Conservation (phyloP, 257 asterid genomes). For the Eustoma russellianum region DNA sequence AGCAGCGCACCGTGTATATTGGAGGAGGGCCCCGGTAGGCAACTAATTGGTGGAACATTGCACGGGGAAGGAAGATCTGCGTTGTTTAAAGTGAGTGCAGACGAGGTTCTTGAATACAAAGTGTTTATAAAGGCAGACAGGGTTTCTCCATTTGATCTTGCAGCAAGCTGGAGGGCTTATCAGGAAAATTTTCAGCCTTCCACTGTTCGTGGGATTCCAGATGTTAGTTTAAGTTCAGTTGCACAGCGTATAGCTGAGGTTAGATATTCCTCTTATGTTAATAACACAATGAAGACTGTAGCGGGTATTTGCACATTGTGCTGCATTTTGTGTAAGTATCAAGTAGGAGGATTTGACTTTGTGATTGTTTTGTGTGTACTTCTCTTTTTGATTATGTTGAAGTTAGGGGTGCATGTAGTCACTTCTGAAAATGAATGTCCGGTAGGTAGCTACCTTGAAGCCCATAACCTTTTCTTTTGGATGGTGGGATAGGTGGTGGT, state of each 20-base stretch:
- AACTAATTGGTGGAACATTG: constrained; percentile 63
- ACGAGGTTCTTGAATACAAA: constrained; percentile 65
- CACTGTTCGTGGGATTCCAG: constrained; percentile 91
- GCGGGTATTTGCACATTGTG: background rate
- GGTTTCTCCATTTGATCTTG: constrained; percentile 94
- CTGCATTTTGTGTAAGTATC: background rate
- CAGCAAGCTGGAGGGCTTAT: constrained; percentile 98
- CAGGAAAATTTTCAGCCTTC: constrained; percentile 90
- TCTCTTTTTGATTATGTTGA: background rate
- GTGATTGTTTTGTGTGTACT: no score
- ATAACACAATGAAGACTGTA: background rate
- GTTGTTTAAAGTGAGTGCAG: constrained; percentile 46
- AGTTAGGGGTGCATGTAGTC: background rate
- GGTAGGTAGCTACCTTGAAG: no score
- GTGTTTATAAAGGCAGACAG: constrained; percentile 74
- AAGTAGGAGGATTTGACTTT: no score
- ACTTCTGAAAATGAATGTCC: background rate
- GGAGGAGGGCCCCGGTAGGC: constrained; percentile 90
- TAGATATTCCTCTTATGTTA: background rate
- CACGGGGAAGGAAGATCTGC: constrained; percentile 74
- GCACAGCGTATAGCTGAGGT: constrained; percentile 51
- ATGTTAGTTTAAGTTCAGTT: constrained; percentile 64
- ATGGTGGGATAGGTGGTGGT: no score
- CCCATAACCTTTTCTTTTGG: no score
- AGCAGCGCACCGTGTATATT: constrained; percentile 43